phyloP scores from a whole-genome alignment of 2,329 filamentous ascomycete species.

The Lasiodiplodia hormozganensis region DNA sequence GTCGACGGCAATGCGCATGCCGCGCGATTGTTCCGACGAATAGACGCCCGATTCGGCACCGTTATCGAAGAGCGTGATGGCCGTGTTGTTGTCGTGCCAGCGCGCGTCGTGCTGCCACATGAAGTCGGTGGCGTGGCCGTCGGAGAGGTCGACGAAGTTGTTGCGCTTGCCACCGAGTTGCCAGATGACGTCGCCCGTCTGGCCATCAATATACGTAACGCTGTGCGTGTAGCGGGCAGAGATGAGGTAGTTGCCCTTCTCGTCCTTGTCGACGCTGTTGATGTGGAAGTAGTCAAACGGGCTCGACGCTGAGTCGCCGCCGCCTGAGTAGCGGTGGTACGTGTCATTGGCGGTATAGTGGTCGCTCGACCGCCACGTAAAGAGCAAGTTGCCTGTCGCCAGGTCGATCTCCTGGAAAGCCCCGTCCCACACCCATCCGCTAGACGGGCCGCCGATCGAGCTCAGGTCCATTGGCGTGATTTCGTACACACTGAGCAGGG shows the following conservation, averaged over 20 bases:
- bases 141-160: slow-evolving; percentile 50
- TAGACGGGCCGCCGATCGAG: slow-evolving; percentile 41
- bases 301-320: slow-evolving; percentile 39
- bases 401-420: slow-evolving; percentile 55
- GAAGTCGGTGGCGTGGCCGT: slow-evolving; percentile 55
- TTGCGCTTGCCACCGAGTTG: slow-evolving; percentile 57
- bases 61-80: slow-evolving; percentile 51
- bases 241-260: slow-evolving; percentile 36
- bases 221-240: slow-evolving; percentile 35
- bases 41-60: slow-evolving; percentile 36
- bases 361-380: slow-evolving; percentile 49
- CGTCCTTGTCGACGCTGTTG: slow-evolving; percentile 48
- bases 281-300: slow-evolving; percentile 52
- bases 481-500: slow-evolving; percentile 52
- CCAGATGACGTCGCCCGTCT: slow-evolving; percentile 58
- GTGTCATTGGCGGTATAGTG: slow-evolving; percentile 42
- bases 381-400: slow-evolving; percentile 48
- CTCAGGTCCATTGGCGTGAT: slow-evolving; percentile 48
- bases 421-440: slow-evolving; percentile 53
- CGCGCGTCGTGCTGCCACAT: slow-evolving; percentile 62
- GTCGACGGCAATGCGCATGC: slow-evolving; percentile 51
- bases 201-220: slow-evolving; percentile 37
- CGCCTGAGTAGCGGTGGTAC: slow-evolving; percentile 35
- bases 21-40: slow-evolving; percentile 35
- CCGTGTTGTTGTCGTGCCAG: slow-evolving; percentile 40